Evolutionary conservation across 805 yeast species (phyloP).

Genomic region (Ogataea parapolymorpha): DNA sequence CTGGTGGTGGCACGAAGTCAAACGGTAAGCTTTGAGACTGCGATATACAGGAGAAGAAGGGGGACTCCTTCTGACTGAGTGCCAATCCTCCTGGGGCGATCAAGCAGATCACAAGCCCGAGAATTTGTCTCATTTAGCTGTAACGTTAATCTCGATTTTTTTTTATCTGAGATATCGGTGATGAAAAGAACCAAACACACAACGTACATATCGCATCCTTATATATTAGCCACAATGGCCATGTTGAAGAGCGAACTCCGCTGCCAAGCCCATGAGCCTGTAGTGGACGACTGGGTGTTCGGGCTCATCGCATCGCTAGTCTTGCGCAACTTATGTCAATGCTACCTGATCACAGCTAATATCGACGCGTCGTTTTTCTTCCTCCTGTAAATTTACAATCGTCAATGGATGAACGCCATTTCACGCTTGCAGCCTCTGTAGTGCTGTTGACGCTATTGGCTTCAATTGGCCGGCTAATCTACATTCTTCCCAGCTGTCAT

Average conservation of each 20-base stretch:
- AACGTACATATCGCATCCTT: neutral
- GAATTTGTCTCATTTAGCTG: constrained; percentile 1
- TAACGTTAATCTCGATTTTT: neutral
- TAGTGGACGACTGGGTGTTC: too few species aligned
- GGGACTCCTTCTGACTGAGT: constrained; percentile 14
- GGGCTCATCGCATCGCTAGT: too few species aligned
- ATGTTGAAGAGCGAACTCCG: neutral
- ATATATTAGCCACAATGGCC: neutral
- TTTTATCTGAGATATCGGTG: constrained; percentile 12
- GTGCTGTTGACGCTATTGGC: constrained; percentile 10
- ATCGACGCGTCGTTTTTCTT: constrained; percentile 5
- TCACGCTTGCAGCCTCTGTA: constrained; percentile 16
- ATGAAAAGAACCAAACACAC: neutral
- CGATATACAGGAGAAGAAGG: constrained; percentile 24
- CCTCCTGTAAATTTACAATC: neutral
- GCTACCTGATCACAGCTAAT: too few species aligned
- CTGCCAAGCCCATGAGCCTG: neutral
- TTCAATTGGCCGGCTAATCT: constrained; percentile 16
- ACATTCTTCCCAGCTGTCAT: constrained; percentile 24
- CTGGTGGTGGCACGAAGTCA: constrained; percentile 18
- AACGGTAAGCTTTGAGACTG: constrained; percentile 14
- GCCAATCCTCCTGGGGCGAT: neutral
- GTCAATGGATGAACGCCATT: constrained; percentile 23
- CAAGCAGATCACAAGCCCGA: constrained; percentile 2
- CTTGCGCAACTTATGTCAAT: too few species aligned